These are phyloP conservation scores for Fonsecaea multimorphosa DNA, from an alignment of 2,329 filamentous ascomycete species.

Conservation along the genomic window DNA sequence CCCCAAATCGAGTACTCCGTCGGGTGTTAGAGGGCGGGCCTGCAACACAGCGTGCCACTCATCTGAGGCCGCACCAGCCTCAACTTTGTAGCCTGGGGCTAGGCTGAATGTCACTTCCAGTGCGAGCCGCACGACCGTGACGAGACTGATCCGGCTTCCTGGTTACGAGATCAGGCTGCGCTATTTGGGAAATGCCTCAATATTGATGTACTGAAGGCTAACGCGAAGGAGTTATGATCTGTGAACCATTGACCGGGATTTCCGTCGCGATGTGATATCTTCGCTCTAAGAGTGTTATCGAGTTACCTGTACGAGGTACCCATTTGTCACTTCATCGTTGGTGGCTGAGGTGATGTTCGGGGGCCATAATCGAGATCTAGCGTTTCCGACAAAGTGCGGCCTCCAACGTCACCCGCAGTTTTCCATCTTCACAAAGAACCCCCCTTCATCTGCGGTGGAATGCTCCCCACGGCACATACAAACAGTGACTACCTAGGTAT, in stretches of 20 bases:
- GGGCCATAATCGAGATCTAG: constrained; percentile 1
- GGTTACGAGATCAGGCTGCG: neutral
- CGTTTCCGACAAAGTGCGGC: neutral
- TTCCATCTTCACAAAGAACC: neutral
- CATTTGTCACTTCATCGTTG: neutral
- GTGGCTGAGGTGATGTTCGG: constrained; percentile 7
- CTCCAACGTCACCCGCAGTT: constrained; percentile 4
- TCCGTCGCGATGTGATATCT: neutral
- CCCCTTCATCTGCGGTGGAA: neutral
- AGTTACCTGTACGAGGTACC: neutral
- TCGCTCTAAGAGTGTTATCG: neutral
- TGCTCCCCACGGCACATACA: neutral
- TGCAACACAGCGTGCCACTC: neutral
- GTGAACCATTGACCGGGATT: neutral
- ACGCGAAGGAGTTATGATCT: neutral
- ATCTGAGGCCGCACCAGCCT: neutral
- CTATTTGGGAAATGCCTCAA: neutral
- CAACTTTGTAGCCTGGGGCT: neutral
- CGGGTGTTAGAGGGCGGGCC: neutral
- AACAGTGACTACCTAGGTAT: neutral
- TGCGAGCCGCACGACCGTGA: neutral
- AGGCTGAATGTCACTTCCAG: neutral
- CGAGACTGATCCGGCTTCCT: too few relatives aligned
- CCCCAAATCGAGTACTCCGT: neutral
- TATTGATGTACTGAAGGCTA: neutral